Evolutionary conservation across 129 eudicot genomes (phyloP), one percentile per base, ranked within the genome.

Genomic region (Chrysanthemum lavandulifolium): DNA sequence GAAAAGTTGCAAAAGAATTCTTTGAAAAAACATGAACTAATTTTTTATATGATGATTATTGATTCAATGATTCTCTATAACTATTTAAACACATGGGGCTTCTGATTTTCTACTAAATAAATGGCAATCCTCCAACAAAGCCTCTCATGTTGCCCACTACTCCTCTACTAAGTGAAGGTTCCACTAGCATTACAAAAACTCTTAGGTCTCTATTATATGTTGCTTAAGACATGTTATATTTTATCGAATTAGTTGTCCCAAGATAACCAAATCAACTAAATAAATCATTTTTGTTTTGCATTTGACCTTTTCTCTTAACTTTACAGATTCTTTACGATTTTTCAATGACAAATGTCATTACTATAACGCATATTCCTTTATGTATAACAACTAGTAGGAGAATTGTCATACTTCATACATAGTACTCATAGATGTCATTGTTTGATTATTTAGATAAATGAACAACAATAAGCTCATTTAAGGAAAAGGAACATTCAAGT

Each of bases 101-200:
- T 13, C 10, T 71, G 48, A 49, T n/a, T 3, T 61, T 60, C 72
- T 53, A 16, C 9, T 36, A 71, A 57, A 61, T 45, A 51, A 54
- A 80, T 76, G 82, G 73, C 71, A 84, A 80, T 76, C 84, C 81
- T 78, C 61, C 70, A 79, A 76, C 84, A 76, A 79, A 83, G 56
- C 74, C 78, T 69, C 77, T 65, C 76, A 65, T 66, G 78, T 74
- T 78, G 66, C 82, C 76, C 80, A 78, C 83, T 76, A 64, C 78
- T 40, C 70, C 57, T 71, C 74, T 78, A 72, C 82, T 71, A 52
- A 72, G 61, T 76, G 82, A 83, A 76, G 74, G 68, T 61, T 78
- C 80, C 86, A 69, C 84, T 78, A 78, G 64, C 78, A 69, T 69
- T 58, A 65, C 73, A 74, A 25, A 31, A 40, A 40, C 47, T 40